Evolutionary conservation across 179 eudicot genomes (phyloP), one percentile per base, ranked within the genome.

Genomic region (Camellia oleifera): DNA sequence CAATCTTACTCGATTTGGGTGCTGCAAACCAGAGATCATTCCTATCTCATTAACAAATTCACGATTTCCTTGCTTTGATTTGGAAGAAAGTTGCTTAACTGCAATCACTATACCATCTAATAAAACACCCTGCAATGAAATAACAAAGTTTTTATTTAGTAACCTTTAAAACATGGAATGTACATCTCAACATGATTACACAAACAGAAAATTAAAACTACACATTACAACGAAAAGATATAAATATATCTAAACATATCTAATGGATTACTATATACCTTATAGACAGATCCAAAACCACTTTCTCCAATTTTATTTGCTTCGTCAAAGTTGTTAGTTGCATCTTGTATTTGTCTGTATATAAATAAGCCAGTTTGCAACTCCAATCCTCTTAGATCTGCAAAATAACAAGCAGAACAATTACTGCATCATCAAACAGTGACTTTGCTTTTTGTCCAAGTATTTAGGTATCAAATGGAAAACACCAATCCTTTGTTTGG

Each of bases 41-140:
- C 82, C 84, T 58, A 84, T 75, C 23, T 84, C 87, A 62, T 80
- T 84, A 64, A 84, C 81, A 74, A 84, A 84, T 54, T 77, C 82
- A 42, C 71, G 81, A 15, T 72, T 76, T 11, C 86, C 86, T 77
- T 83, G 86, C 8, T 58, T 83, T 73, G 83, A 83, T 73, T 57
- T 80, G 58, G 81, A 71, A 12, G 86, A 80, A 45, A 83, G 86
- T 26, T 83, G 81, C 77, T 83, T 83, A 10, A 80, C 83, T 13
- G 81, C 86, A 71, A 83, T 73, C 8, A 45, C 7, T 3, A 78
- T 77, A 58, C 83, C 86, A 66, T 83, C 83, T 70, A 26, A 72
- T 26, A 83, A 50, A 45, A 14, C 23, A 40, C 86, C 61, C 61
- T 57, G 61, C 61, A 57, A 7, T 57, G 15, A n/a, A 57, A 48